These are phyloP conservation scores for Linaria vulgaris DNA, from an alignment of 257 asterid genomes.

Conservation along the genomic window DNA sequence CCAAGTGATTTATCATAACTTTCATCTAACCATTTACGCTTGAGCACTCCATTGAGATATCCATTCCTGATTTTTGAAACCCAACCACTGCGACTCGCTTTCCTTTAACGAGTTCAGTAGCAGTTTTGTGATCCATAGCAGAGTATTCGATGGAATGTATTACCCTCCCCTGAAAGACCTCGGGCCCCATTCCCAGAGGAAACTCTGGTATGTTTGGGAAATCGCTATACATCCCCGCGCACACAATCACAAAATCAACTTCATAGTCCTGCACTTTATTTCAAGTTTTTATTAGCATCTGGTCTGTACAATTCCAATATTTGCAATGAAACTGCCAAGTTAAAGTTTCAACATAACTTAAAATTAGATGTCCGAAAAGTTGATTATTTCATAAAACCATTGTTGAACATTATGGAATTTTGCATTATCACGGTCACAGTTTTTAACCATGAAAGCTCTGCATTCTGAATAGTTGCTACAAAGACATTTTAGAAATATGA, in stretches of 20 bases:
- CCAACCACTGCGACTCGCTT: conserved; percentile 44
- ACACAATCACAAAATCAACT: conserved; percentile 40
- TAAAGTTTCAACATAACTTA: no score
- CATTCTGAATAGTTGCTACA: no score
- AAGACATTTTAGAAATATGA: no score
- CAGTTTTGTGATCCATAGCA: conserved; percentile 34
- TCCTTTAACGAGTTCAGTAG: conserved; percentile 33
- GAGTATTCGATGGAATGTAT: conserved; percentile 54
- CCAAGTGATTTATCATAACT: no score
- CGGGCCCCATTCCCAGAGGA: conserved; percentile 39
- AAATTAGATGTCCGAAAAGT: no score
- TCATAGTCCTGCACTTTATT: conserved; percentile 30
- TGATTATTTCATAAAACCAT: no score
- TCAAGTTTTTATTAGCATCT: no score
- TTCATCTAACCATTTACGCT: conserved; percentile 31
- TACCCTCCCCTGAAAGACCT: conserved; percentile 40
- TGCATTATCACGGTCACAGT: no score
- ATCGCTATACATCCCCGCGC: conserved; percentile 45
- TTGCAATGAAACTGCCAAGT: no score
- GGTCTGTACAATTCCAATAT: no score
- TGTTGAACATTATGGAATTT: no score
- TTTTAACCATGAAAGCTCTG: no score
- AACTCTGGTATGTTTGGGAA: conserved; percentile 45
- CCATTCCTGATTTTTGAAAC: conserved; percentile 52
- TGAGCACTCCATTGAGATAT: conserved; percentile 47